Evolutionary conservation across 495 filamentous ascomycete genomes (phyloP).

Genomic region (Eremomyces bilateralis): DNA sequence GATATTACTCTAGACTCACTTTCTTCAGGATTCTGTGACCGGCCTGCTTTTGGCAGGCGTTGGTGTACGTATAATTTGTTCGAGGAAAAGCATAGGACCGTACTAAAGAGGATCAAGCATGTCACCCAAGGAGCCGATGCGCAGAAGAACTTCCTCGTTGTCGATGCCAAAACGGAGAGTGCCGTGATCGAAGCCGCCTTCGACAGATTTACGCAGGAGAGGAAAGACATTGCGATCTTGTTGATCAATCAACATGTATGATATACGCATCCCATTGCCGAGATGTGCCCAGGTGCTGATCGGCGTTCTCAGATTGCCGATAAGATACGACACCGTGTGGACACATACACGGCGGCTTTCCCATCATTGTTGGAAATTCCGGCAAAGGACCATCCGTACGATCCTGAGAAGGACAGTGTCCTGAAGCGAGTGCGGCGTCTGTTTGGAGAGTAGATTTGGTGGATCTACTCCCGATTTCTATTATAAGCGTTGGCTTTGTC

Average conservation of each 20-base stretch:
- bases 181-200: constrained; percentile 80
- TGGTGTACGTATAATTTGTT: constrained; percentile 40
- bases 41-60: constrained; percentile 86
- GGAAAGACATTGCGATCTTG: constrained; percentile 91
- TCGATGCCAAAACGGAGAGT: constrained; percentile 78
- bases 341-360: constrained; percentile 54
- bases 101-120: constrained; percentile 37
- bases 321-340: constrained; percentile 63
- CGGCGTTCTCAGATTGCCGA: constrained; percentile 51
- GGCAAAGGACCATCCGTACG: constrained; percentile 97
- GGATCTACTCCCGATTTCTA: too few species aligned
- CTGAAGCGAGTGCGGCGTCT: constrained; percentile 71
- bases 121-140: constrained; percentile 60
- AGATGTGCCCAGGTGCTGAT: neutral
- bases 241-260: constrained; percentile 95
- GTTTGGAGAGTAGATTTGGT: constrained; percentile 71
- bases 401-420: constrained; percentile 97
- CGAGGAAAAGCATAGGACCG: constrained; percentile 3
- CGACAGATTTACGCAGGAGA: constrained; percentile 60
- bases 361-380: constrained; percentile 79
- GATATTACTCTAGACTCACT: constrained; percentile 1
- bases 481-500: too few species aligned
- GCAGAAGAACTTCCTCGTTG: constrained; percentile 93
- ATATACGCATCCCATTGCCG: neutral
- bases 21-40: constrained; percentile 63